Percentiles rank a stretch among this genome's conserved stretches.
Evolutionary conservation across 306 rosid genomes (phyloP).

Genomic region (Betula pendula): DNA sequence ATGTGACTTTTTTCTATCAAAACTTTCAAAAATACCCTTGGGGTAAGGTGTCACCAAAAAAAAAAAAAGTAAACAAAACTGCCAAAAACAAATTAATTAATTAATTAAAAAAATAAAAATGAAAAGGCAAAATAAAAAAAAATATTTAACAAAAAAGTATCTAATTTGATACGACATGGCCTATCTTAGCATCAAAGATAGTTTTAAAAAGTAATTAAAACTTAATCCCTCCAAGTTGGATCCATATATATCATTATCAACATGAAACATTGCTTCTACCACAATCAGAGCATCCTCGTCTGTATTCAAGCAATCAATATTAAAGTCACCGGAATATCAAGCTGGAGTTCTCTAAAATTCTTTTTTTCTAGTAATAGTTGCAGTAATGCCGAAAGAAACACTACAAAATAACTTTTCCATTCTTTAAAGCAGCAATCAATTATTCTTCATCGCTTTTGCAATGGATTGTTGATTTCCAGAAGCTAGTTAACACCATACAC

Average conservation of each 20-base stretch:
- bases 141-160: no score
- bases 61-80: no score
- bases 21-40: no score
- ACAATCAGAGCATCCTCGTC: constrained; percentile 10
- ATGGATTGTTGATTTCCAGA: neutral
- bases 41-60: no score
- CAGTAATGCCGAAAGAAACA: neutral
- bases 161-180: no score
- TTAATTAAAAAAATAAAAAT: no score
- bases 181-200: no score
- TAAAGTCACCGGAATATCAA: neutral
- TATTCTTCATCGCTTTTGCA: neutral
- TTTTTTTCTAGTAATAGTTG: neutral
- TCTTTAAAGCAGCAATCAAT: neutral
- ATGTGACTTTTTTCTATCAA: no score
- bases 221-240: constrained; percentile 1
- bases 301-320: neutral
- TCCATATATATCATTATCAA: neutral
- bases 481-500: neutral
- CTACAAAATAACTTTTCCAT: no score
- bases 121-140: no score
- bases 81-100: no score
- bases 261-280: constrained; percentile 3
- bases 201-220: no score
- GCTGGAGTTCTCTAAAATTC: neutral